phyloP scores from a whole-genome alignment of 371 early-diverging fungal genomes.

The Syncephalastrum sp. region DNA sequence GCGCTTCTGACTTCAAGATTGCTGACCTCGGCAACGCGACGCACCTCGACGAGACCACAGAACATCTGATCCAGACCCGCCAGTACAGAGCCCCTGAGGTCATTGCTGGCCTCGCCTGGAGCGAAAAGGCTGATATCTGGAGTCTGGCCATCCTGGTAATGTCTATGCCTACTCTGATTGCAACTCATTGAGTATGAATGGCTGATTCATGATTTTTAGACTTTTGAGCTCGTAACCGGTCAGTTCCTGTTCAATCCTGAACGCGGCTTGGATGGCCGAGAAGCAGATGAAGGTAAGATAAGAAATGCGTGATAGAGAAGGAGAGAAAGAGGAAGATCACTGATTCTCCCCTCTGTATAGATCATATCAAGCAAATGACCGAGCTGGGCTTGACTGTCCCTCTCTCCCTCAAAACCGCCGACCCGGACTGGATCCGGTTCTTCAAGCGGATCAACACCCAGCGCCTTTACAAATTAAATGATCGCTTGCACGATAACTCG shows the following conservation, averaged over 20 bases:
- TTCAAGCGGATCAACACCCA: conserved; percentile 85
- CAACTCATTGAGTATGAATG: no score
- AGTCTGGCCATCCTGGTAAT: conserved; percentile 88
- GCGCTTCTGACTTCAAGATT: conserved; percentile 68
- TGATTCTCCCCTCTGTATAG: conserved; percentile 32
- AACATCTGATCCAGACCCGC: conserved; percentile 95
- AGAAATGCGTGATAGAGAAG: neutral
- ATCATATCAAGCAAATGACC: conserved; percentile 95
- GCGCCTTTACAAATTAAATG: conserved; percentile 75
- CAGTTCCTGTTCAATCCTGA: conserved; percentile 95
- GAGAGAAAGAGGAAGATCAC: neutral
- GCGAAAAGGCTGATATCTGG: conserved; percentile 93
- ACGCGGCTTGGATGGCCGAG: conserved; percentile 71
- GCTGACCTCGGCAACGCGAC: conserved; percentile 98
- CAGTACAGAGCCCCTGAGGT: conserved; percentile 99
- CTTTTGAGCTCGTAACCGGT: conserved; percentile 86
- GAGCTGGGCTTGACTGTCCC: conserved; percentile 80
- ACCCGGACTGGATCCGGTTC: conserved; percentile 62
- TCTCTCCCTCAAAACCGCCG: conserved; percentile 46
- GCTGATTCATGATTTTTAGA: conserved; percentile 9
- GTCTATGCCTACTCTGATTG: neutral
- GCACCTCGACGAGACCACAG: conserved; percentile 91
- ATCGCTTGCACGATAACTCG: conserved; percentile 86
- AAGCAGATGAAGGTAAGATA: conserved; percentile 10
- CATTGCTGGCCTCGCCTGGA: conserved; percentile 93